Evolutionary conservation across 1,139 yeast genomes (phyloP), one percentile per base, ranked within the genome.

Genomic region (Suhomyces chickasaworum): DNA sequence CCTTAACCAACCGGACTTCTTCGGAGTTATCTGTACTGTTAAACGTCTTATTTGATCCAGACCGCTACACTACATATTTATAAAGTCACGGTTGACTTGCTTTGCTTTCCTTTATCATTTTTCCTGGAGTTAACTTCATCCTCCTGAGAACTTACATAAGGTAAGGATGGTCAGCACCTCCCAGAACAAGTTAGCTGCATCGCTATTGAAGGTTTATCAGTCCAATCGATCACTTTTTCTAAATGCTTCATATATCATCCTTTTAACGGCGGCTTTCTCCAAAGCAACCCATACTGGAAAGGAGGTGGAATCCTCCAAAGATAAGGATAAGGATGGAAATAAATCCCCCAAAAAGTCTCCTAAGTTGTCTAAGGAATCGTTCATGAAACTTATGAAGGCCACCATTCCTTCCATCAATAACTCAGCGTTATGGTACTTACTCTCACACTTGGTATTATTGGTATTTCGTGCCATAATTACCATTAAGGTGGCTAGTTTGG

Each of bases 401-500:
- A 69, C 76, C 1, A 63, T 77, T 7, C 81, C 82, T 0, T 53
- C 66, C 2, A 50, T 51, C 18, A 53, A 55, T 21, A 68, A 71
- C 53, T 56, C 64, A 9, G 66, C 74, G 3, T 65, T 79, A 43
- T 64, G 70, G 42, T 64, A 67, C 53, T 75, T 89, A 39, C 54
- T 67, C 0, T 58, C 81, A 0, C 96, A 91, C 63, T 65, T 90
- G 7, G 64, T 73, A 0, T 71, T 89, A 21, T 71, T 90, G 43
- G 78, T 88, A 3, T 57, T 78, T 4, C 77, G 96, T 54, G 95
- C 97, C 0, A 65, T 85, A 33, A 69, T 91, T 33, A 86, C 97
- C 1, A 75, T 91, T 43, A 83, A 84, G 58, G 95, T 90, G 18
- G 97, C 97, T 3, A 82, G 86, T 15, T 73, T 91, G 50, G 98